Evolutionary conservation across 2,329 filamentous ascomycete species (phyloP).

Genomic region (Blastomyces parvus): DNA sequence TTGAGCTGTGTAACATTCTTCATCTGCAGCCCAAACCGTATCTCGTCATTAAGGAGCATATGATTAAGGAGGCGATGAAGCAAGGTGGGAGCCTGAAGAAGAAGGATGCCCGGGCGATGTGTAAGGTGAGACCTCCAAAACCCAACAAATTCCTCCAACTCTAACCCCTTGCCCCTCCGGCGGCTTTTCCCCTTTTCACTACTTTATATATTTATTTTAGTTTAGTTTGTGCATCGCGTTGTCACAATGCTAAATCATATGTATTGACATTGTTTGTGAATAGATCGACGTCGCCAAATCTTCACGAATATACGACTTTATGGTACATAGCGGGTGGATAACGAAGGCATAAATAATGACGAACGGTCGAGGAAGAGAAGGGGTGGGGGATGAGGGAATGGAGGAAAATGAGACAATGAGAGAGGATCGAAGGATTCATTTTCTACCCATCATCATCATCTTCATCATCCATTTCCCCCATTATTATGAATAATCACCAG

Average conservation of each 20-base stretch:
- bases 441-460: background rate
- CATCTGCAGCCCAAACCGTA: conserved; percentile 90
- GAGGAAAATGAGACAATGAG: background rate
- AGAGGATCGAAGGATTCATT: no score
- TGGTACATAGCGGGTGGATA: conserved; percentile 87
- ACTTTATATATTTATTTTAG: no score
- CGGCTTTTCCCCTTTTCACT: no score
- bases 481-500: background rate
- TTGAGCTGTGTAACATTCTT: conserved; percentile 73
- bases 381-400: background rate
- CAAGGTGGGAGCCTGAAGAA: conserved; percentile 82
- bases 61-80: conserved; percentile 85
- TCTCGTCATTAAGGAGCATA: conserved; percentile 81
- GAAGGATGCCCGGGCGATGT: conserved; percentile 84
- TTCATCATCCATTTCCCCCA: no score
- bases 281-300: conserved; percentile 76
- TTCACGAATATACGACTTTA: conserved; percentile 83
- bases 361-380: background rate
- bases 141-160: background rate
- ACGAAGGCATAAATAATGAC: conserved; percentile 56
- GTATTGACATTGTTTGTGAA: conserved; percentile 4
- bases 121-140: conserved; percentile 38
- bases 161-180: background rate
- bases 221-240: no score
- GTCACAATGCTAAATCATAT: background rate